Conservation (phyloP, 1,284 basidiomycete species). For the Rhodotorula sp. region DNA sequence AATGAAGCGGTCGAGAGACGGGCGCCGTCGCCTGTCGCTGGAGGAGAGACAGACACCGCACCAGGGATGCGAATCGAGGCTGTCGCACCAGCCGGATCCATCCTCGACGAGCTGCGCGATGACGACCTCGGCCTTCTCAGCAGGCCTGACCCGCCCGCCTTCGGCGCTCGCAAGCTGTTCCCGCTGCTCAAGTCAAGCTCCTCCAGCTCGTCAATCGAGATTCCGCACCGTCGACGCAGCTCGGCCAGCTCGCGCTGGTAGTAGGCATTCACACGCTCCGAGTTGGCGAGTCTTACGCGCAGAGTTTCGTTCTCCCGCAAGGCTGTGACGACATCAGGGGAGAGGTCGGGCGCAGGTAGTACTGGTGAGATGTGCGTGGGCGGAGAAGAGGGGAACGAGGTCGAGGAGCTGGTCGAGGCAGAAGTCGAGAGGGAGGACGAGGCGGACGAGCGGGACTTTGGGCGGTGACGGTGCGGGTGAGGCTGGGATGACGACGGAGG, state of each 20-base stretch:
- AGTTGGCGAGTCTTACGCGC: slow-evolving; percentile 20
- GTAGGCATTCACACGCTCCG: slow-evolving; percentile 28
- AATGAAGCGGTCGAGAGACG: slow-evolving; percentile 10
- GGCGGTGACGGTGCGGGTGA: neutral
- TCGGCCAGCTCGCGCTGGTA: slow-evolving; percentile 32
- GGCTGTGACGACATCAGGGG: slow-evolving; percentile 12
- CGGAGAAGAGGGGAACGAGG: slow-evolving; percentile 15
- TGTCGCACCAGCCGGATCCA: neutral
- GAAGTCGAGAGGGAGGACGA: slow-evolving; percentile 22
- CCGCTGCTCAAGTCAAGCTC: slow-evolving; percentile 14
- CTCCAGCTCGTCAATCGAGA: slow-evolving; percentile 27
- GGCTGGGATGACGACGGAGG: neutral
- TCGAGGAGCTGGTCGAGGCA: slow-evolving; percentile 20
- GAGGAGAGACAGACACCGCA: slow-evolving; percentile 20
- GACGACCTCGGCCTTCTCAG: no score
- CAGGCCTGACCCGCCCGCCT: neutral
- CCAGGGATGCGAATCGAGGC: slow-evolving; percentile 30
- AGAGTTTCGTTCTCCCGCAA: slow-evolving; percentile 29
- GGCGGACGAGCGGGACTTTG: slow-evolving; percentile 18
- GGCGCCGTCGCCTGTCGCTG: slow-evolving; percentile 1
- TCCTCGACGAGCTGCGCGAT: neutral
- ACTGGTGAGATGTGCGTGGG: slow-evolving; percentile 19
- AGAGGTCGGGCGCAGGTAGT: neutral
- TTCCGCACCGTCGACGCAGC: slow-evolving; percentile 17
- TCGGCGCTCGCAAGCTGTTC: neutral